Percentiles rank a stretch among this genome's conserved stretches.
phyloP scores from a whole-genome alignment of 225 moss, liverwort and hornwort species.

The Anthoceros angustus region DNA sequence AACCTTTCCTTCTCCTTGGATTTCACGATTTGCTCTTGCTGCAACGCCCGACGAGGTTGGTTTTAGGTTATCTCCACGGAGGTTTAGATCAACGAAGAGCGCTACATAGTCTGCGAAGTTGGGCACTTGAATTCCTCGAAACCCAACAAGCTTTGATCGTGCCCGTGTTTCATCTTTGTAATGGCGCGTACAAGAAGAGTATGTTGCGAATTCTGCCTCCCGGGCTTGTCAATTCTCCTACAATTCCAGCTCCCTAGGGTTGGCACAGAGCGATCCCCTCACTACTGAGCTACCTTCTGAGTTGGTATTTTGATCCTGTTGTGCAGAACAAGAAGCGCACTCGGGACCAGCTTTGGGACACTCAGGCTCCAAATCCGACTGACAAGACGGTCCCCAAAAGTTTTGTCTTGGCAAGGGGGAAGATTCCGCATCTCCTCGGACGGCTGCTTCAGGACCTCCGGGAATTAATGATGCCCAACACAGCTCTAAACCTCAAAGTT shows the following conservation, averaged over 20 bases:
- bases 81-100: no score
- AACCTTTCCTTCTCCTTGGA: no score
- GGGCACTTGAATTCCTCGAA: no score
- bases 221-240: background rate
- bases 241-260: background rate
- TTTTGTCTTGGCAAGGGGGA: constrained; percentile 79
- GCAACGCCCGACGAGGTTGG: no score
- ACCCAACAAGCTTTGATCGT: no score
- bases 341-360: constrained; percentile 39
- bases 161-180: background rate
- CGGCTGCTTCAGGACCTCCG: constrained; percentile 65
- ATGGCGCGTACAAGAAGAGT: constrained; percentile 1
- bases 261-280: background rate
- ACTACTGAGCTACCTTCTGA: background rate
- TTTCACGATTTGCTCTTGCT: no score
- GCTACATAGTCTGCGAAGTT: no score
- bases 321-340: constrained; percentile 85
- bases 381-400: constrained; percentile 75
- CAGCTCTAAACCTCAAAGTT: constrained; percentile 48
- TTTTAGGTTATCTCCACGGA: no score
- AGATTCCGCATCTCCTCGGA: constrained; percentile 50
- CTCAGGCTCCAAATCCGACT: constrained; percentile 34
- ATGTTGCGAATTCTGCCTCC: background rate
- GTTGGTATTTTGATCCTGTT: background rate
- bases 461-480: constrained; percentile 81